Evolutionary conservation across 768 basidiomycete species (phyloP), one percentile per base, ranked within the genome.

Genomic region (Clitopilus passeckerianus): DNA sequence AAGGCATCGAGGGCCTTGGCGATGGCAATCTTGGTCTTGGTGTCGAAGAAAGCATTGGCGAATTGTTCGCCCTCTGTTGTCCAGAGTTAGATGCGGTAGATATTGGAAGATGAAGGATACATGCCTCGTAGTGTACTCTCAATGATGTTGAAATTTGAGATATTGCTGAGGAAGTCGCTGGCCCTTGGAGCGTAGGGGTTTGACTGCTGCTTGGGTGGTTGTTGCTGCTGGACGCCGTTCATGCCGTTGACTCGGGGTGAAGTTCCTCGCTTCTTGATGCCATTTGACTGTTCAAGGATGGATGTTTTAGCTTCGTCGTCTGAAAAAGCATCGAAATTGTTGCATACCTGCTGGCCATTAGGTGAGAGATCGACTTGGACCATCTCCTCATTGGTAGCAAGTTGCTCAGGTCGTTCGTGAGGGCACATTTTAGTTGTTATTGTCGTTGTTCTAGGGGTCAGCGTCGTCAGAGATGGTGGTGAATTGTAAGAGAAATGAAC

Each of bases 21-120:
- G 66, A 99, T 99, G 71, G 95, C 95, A 71, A 98, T 97, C 85
- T 99, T 99, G 77, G 95, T 98, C 80, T 95, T 94, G 71, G 94
- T 95, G 71, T 97, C 96, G 72, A 98, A 99, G 83, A 99, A 99
- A 57, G 97, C 96, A 71, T 98, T 99, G 63, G 97, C 97, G 68
- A 99, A 99, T 73, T 99, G 95, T 74, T 97, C 95, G 59, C 95
- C 95, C 89, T 97, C 95, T 96, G 67, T 52, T 52, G 1, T 12
- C 55, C 41, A 61, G 37, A 35, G 14, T 55, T 33, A 30, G 59
- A 53, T 60, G 34, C 61, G 30, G 68, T 57, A 22, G 62, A 2
- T 59, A n/a, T 54, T 30, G n/a, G 34, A 20, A 18, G 56, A 33
- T 6, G 46, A 23, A 15, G 27, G 30, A 53, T 34, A 77, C 84